Base-by-base conservation (phyloP, 2,329 filamentous ascomycete genomes). In the Cercospora canescens region DNA sequence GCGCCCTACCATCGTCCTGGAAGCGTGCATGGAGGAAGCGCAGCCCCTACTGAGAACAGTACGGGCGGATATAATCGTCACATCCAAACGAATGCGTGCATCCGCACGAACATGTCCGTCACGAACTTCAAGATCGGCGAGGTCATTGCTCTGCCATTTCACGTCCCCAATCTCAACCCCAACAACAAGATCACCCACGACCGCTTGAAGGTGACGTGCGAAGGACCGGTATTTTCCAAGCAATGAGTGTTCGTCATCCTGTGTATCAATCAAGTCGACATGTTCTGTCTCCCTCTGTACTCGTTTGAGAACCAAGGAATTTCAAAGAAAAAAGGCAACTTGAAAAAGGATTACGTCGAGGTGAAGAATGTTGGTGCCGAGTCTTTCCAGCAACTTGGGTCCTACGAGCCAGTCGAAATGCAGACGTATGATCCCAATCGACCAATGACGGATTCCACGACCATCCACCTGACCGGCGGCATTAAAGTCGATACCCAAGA, bases 251-350 rank as follows among this genome's bases (percentile, higher is more conserved):
- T 58, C 12, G 35, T 66, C 12, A 45, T 69, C 24, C n/a, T 69
- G 0, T 66, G 18, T 37, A 67, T 63, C 45, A 28, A 41, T n/a
- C 16, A 24, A 5, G n/a, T 48, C 14, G 30, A 37, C 4, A 62
- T 66, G 60, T 58, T 58, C 61, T 60, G 57, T n/a, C 37, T 68
- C 1, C 67, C 67, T 4, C 50, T 68, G 1, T 66, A 62, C 41
- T 64, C 67, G 3, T 64, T 61, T 26, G 39, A 32, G 6, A 39
- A 50, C 2, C 26, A 32, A 39, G 66, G 63, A 3, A 52, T 68
- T 34, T 1, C 52, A 16, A 55, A 32, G 28, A 55, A 55, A 24
- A 18, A n/a, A 30, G 52, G 7, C 2, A 3, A 55, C 2, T 12
- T 55, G 0, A 18, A 35, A 16, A 35, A 55, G 18, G 32, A 55